Evolutionary conservation across 2,329 filamentous ascomycete species (phyloP), one percentile per base, ranked within the genome.

Genomic region (Sporothrix inflata): DNA sequence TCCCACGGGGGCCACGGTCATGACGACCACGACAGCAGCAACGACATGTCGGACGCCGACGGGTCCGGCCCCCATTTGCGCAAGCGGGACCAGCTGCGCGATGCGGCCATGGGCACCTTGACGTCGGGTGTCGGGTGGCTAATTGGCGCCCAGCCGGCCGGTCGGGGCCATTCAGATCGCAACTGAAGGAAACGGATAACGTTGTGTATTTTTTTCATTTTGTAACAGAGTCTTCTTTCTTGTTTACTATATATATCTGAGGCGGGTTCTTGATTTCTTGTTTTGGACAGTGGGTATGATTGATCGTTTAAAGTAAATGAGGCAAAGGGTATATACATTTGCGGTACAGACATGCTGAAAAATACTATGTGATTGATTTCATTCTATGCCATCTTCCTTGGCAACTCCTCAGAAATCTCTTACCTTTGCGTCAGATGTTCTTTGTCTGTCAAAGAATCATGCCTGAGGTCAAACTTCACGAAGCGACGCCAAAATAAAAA

Each of bases 1-100:
- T 34, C 30, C 6, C 30, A 34, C 6, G 30, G 30, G 30, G 30
- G 30, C 30, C 30, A 34, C 30, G 30, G 30, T 34, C 30, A 34
- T 34, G 45, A 34, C 19, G 57, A 53, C 1, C 66, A 69, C 12
- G 40, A 55, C 71, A 45, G 53, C 65, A 14, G 65, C 21, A 47
- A 61, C 69, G 16, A 60, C 16, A 9, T n/a, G 24, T 68, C 21
- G 65, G 71, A 53, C n/a, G 67, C 66, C 60, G 65, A 74, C 61
- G 67, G 42, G 42, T 21, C 66, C 27, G 75, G 69, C 63, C 30
- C 75, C 65, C 74, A 81, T 72, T 84, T 88, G 49, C 86, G 92
- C 76, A 94, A 91, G 83, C 86, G 93, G 76, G 93, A 95, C 79
- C 90, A 91, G 79, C 77, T 92, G 53, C 84, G 88, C 74, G 89